These are phyloP conservation scores for Sideroxylon spinosum DNA, from an alignment of 179 eudicot genomes.

Conservation along the genomic window DNA sequence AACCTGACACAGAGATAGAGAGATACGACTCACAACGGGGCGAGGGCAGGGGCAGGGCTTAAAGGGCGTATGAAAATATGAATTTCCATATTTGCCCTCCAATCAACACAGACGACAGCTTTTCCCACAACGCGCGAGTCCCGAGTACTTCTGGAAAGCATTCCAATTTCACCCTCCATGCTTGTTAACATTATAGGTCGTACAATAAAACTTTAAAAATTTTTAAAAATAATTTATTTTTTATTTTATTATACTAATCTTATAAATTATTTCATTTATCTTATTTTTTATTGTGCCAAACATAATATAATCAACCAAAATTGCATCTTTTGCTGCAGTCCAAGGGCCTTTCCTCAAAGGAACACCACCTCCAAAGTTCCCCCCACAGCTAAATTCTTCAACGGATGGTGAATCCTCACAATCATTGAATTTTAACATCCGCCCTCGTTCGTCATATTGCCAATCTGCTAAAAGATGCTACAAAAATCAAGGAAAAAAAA, in stretches of 20 bases:
- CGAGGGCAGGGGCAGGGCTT: no score
- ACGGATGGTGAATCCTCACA: constrained; percentile 30
- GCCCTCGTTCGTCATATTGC: constrained; percentile 35
- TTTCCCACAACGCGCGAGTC: constrained; percentile 44
- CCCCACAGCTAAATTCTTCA: constrained; percentile 33
- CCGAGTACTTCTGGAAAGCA: constrained; percentile 44
- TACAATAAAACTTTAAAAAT: no score
- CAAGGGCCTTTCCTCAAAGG: constrained; percentile 44
- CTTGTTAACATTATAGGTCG: constrained; percentile 34
- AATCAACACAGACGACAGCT: constrained; percentile 48
- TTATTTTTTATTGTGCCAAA: no score
- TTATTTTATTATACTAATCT: no score
- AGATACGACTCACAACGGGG: no score
- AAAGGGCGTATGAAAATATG: no score
- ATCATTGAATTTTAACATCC: constrained; percentile 20
- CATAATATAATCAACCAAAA: constrained; percentile 41
- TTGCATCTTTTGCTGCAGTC: constrained; percentile 47
- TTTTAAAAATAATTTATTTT: no score
- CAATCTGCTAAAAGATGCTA: constrained; percentile 17
- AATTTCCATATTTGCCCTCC: no score
- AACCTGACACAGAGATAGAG: no score
- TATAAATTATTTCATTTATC: no score
- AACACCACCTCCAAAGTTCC: constrained; percentile 19
- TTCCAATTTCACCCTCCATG: constrained; percentile 49
- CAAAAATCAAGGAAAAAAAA: background rate